Base-by-base conservation (phyloP, 2,329 filamentous ascomycete species). In the Hypoxylon sp. region DNA sequence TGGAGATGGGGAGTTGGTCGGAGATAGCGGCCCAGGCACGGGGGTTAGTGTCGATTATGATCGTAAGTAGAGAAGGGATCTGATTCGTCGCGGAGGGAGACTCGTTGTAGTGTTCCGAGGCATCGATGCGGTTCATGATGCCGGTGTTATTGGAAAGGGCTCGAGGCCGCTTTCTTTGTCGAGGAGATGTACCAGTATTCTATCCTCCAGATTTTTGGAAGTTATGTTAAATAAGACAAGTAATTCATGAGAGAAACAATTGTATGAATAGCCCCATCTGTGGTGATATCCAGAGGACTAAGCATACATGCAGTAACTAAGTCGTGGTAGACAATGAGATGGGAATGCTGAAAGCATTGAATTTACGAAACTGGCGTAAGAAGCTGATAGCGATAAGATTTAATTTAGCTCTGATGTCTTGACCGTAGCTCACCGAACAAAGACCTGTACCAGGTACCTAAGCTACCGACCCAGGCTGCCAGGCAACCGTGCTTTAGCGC, bases 11-110 rank as follows among this genome's bases (percentile, higher is more conserved):
- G 6, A 98, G 89, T 32, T 87, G 88, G 62, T 89, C 82, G 67
- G 90, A 85, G 48, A 98, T 87, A 66, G 93, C 86, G 5, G 93
- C 90, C 96, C 96, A 97, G 74, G 96, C 94, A 74, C 94, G 92
- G 2, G 96, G 96, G 79, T 99, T 99, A 25, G 95, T 98, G 83
- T 99, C 96, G 82, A 99, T 87, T 76, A 99, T 86, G 75, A 99
- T 90, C 73, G 93, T 91, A 57, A 98, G 89, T 36, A 99, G 90
- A 13, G 95, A 97, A 0, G 96, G 93, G 4, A 86, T 82, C 69
- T 88, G 86, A 60, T 84, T 86, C 56, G 81, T 67, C 56, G 81
- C 68, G 45, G 73, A 81, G 69, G 82, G 82, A 74, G 84, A 82
- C 60, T 83, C 80, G 79, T 87, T 85, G 79, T 89, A 89, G 80